Conservation (phyloP, 2,329 filamentous ascomycete species). For the Ploettnerulaceae sp. region DNA sequence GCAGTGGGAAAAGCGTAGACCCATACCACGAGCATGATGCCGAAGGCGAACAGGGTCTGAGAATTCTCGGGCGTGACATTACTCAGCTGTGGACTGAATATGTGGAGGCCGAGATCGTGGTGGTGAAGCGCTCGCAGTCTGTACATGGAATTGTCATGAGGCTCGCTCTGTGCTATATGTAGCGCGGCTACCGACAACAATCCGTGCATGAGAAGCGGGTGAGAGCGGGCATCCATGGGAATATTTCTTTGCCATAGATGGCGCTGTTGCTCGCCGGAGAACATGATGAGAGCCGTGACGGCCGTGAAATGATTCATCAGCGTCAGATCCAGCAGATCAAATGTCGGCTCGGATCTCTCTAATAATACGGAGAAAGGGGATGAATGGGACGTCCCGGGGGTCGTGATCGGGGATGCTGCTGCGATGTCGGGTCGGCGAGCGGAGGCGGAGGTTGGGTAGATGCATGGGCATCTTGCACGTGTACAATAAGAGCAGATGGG, state of each 20-base stretch:
- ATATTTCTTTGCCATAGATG: slow-evolving; percentile 2
- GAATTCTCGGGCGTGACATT: neutral
- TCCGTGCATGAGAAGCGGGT: slow-evolving; percentile 1
- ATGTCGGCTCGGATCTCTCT: neutral
- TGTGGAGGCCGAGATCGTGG: neutral
- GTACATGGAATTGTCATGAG: neutral
- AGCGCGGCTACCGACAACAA: slow-evolving; percentile 1
- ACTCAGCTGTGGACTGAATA: neutral
- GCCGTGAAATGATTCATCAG: slow-evolving; percentile 5
- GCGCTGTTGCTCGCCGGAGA: neutral
- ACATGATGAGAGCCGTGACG: neutral
- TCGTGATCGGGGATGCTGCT: neutral
- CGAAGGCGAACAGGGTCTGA: neutral
- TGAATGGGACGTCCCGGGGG: neutral
- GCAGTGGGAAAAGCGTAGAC: neutral
- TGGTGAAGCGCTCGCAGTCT: slow-evolving; percentile 1
- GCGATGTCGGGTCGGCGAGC: neutral
- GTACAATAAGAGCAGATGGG: slow-evolving; percentile 3
- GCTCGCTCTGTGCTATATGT: neutral
- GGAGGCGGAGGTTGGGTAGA: neutral
- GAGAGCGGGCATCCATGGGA: neutral
- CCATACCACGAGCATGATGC: slow-evolving; percentile 1
- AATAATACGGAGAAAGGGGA: neutral
- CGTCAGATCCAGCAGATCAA: slow-evolving; percentile 2
- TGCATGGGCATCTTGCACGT: neutral